phyloP scores from a whole-genome alignment of 1,284 basidiomycete species.

The Leccinum holopus region DNA sequence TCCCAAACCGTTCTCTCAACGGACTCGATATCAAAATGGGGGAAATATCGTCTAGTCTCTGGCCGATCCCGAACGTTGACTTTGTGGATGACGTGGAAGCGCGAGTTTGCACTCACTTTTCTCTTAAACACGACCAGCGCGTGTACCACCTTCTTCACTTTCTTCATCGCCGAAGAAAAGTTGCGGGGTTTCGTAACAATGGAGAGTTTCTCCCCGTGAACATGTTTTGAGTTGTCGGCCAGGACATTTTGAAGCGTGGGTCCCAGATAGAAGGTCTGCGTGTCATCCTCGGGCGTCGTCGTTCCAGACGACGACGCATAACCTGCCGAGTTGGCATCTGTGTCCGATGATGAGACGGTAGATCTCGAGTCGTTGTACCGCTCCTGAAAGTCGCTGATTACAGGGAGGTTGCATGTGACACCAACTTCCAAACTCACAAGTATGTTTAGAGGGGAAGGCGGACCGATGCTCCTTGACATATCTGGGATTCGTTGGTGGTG shows the following conservation, averaged over 20 bases:
- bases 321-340: conserved; percentile 21
- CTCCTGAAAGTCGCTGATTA: conserved; percentile 3
- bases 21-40: conserved; percentile 29
- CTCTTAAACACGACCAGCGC: conserved; percentile 25
- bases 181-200: conserved; percentile 16
- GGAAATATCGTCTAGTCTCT: conserved; percentile 27
- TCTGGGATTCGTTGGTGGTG: neutral
- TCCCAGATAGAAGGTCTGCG: conserved; percentile 24
- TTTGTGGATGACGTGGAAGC: neutral
- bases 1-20: conserved; percentile 32
- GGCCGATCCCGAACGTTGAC: neutral
- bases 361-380: conserved; percentile 23
- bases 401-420: neutral
- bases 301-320: conserved; percentile 33
- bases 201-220: conserved; percentile 7
- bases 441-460: conserved; percentile 17
- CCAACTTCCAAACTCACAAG: conserved; percentile 14
- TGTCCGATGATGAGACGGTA: conserved; percentile 28
- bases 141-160: conserved; percentile 21
- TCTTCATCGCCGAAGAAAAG: conserved; percentile 24
- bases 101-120: conserved; percentile 18
- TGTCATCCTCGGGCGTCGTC: conserved; percentile 35
- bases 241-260: conserved; percentile 10
- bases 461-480: conserved; percentile 16
- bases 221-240: conserved; percentile 7